Conservation (phyloP, 306 rosid species). For the Cucurbita maxima region DNA sequence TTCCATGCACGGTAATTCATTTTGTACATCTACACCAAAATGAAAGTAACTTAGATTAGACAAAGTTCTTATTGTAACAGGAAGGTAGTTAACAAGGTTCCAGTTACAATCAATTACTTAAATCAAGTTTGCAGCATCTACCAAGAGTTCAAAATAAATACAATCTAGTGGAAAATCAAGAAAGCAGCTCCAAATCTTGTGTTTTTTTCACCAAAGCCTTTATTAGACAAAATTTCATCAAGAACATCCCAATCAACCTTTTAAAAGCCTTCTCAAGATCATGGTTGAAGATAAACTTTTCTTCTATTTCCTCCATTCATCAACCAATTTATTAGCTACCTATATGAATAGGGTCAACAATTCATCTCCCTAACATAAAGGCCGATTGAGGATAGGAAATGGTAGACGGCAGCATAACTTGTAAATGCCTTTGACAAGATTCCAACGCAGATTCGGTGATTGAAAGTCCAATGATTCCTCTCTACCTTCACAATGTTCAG, state of each 20-base stretch:
- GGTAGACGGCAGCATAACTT: background rate
- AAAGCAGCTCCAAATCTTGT: background rate
- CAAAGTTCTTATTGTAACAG: background rate
- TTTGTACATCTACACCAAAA: conserved; percentile 53
- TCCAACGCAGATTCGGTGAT: background rate
- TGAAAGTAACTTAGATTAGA: conserved; percentile 9
- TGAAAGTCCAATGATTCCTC: too few species aligned
- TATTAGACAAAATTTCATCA: background rate
- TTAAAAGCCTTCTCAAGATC: background rate
- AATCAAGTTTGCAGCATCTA: background rate
- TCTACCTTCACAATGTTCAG: too few species aligned
- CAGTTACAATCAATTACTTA: background rate
- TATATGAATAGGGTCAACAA: background rate
- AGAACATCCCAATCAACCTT: background rate
- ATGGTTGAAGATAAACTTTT: background rate
- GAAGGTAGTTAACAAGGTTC: background rate
- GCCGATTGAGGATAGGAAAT: background rate
- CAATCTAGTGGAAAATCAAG: background rate
- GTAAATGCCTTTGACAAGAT: background rate
- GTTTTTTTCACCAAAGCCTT: background rate
- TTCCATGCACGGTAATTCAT: conserved; percentile 98
- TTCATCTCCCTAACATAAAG: background rate
- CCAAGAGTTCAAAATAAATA: background rate
- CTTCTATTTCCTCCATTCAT: background rate
- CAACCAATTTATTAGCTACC: background rate